Base-by-base conservation (phyloP, 2,329 filamentous ascomycete species). In the Cytospora chrysosperma region DNA sequence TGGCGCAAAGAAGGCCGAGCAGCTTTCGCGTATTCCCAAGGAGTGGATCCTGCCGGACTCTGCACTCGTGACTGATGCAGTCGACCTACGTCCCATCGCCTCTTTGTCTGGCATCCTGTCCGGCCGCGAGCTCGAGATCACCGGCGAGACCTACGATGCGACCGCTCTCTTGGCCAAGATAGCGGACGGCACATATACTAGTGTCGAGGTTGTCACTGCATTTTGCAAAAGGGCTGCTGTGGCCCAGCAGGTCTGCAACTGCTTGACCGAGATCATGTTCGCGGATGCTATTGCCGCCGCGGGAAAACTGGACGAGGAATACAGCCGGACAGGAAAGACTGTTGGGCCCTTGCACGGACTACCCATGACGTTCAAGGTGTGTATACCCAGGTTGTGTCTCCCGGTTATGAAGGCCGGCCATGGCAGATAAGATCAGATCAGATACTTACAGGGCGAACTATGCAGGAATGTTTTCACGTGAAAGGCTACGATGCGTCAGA, bases 211-310 rank as follows among this genome's bases (percentile, higher is more conserved):
- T 13, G 72, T 72, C 1, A 51, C 47, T 15, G 60, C 63, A 10
- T 59, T 65, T 40, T 65, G 63, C 37, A 59, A 63, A 52, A 68
- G 71, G 1, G 72, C 72, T 2, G 72, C 71, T 24, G 66, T 74
- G 19, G 71, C 70, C 3, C 72, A 73, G 0, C 69, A 74, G 55
- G 51, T 71, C 37, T 71, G 68, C 9, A 73, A 72, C 7, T 77
- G 75, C 61, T 64, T 77, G 24, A 78, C 75, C 0, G 76, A 78
- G 64, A 73, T 73, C 4, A 72, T 74, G 49, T 78, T 78, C 55
- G 59, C 67, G 0, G 67, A 72, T 5, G 78, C 76, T 0, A 61
- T 78, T 2, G 69, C 73, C 6, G 68, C 72, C n/a, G 78, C 60
- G 3, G 24, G 40, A 12, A 43, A 52, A 21, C 43, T 62, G 21